These are phyloP conservation scores for Rhizophora apiculata DNA, from an alignment of 345 rosid species.

Conservation along the genomic window DNA sequence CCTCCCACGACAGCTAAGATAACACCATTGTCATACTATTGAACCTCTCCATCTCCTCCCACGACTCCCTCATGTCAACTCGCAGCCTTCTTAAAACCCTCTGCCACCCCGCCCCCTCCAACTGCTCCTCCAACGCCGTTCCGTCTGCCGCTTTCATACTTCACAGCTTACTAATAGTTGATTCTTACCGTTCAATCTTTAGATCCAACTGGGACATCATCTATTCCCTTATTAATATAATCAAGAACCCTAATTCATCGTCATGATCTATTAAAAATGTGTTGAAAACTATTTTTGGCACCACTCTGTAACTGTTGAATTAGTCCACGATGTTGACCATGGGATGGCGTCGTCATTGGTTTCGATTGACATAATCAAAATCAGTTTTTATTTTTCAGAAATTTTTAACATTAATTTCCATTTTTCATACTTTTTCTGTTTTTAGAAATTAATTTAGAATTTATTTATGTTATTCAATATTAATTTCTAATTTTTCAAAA, in stretches of 20 bases:
- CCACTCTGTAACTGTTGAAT: slow-evolving; percentile 60
- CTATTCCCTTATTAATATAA: slow-evolving; percentile 61
- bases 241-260: slow-evolving; percentile 46
- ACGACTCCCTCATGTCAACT: slow-evolving; percentile 68
- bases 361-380: slow-evolving; percentile 25
- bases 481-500: no score
- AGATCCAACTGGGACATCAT: slow-evolving; percentile 82
- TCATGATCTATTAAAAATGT: slow-evolving; percentile 73
- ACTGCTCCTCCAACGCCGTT: slow-evolving; percentile 53
- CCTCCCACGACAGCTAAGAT: slow-evolving; percentile 55
- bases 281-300: slow-evolving; percentile 72
- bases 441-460: no score
- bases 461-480: no score
- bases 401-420: no score
- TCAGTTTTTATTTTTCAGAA: no score
- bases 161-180: slow-evolving; percentile 65
- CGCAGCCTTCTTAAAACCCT: slow-evolving; percentile 81
- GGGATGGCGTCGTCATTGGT: slow-evolving; percentile 59
- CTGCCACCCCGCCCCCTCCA: slow-evolving; percentile 47
- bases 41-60: slow-evolving; percentile 67
- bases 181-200: slow-evolving; percentile 72
- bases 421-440: no score
- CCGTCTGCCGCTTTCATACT: slow-evolving; percentile 76
- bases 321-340: slow-evolving; percentile 53
- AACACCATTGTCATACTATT: slow-evolving; percentile 81